Base-by-base conservation (phyloP, 495 filamentous ascomycete species). In the Immersiella caudata region DNA sequence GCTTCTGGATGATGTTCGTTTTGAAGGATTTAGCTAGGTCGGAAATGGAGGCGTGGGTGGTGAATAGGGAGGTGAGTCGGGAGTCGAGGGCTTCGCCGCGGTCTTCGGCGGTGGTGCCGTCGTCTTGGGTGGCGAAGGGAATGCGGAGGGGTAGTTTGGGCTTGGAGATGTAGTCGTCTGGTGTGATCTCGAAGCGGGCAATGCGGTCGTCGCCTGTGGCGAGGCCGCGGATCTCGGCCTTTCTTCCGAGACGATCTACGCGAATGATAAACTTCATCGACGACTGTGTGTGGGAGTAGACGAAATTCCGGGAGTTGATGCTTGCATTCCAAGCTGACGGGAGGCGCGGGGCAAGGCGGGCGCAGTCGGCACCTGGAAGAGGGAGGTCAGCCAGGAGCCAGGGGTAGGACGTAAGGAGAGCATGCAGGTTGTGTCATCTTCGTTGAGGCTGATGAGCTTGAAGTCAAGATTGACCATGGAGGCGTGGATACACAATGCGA, bases 261-360 rank as follows among this genome's bases (percentile, higher is more conserved):
- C 92, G 93, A 60, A 98, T 72, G 12, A 97, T 81, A 74, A 90
- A 98, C 67, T 90, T 84, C 83, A 95, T 91, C 16, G 93, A 87
- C 0, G 93, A 96, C 75, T 97, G 92, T n/a, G 86, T 79, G 73
- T 97, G 96, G 1, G 89, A 86, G 80, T 98, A 99, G 62, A 94
- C 88, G 78, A 99, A 96, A 58, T 89, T 84, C 77, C 90, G 90
- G 12, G 84, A 86, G 69, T 81, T 82, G 67, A 84, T 84, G 22
- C 81, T 81, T 40, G 85, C 79, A 76, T 96, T 96, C 93, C 93
- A 97, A 81, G 88, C 83, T 20, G 83, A 22, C 3, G 91, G 91
- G 9, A 99, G 85, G n/a, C 88, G 83, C 56, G 85, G 85, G 16
- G 80, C 81, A 24, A 83, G 68, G 60, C 74, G 60, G 12, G 70